These are phyloP conservation scores for Suillus cothurnatus DNA, from an alignment of 768 basidiomycete species.

Conservation along the genomic window DNA sequence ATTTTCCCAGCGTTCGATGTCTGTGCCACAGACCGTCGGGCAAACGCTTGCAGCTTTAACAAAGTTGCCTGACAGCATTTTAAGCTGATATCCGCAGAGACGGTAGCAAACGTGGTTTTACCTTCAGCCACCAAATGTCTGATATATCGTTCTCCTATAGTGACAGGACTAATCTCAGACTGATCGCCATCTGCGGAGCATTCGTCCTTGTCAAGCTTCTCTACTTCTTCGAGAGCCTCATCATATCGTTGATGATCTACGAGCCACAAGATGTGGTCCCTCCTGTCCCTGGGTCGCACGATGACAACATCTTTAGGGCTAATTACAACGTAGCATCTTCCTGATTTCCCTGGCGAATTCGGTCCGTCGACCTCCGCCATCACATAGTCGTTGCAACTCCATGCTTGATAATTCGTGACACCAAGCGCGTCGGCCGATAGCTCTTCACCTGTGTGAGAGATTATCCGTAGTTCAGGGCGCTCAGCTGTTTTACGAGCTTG, in stretches of 20 bases:
- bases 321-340: constrained; percentile 75
- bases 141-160: constrained; percentile 86
- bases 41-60: constrained; percentile 79
- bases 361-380: constrained; percentile 52
- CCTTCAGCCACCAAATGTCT: constrained; percentile 84
- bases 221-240: constrained; percentile 83
- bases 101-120: constrained; percentile 30
- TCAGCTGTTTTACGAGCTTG: constrained; percentile 85
- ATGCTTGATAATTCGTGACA: constrained; percentile 76
- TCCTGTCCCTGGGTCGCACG: constrained; percentile 83
- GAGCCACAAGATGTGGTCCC: constrained; percentile 92
- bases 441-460: constrained; percentile 88
- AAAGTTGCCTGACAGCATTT: constrained; percentile 51
- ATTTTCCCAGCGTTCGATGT: constrained; percentile 88
- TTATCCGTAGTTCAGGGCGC: constrained; percentile 92
- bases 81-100: background rate
- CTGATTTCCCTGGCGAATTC: constrained; percentile 25
- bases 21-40: constrained; percentile 82
- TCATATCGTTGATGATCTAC: constrained; percentile 86
- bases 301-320: constrained; percentile 87
- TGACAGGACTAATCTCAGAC: constrained; percentile 52
- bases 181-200: constrained; percentile 34
- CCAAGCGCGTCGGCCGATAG: constrained; percentile 81
- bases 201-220: constrained; percentile 50
- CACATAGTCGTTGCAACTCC: constrained; percentile 91